phyloP scores from a whole-genome alignment of 2,329 filamentous ascomycete genomes.

The Penicillium polonicum region DNA sequence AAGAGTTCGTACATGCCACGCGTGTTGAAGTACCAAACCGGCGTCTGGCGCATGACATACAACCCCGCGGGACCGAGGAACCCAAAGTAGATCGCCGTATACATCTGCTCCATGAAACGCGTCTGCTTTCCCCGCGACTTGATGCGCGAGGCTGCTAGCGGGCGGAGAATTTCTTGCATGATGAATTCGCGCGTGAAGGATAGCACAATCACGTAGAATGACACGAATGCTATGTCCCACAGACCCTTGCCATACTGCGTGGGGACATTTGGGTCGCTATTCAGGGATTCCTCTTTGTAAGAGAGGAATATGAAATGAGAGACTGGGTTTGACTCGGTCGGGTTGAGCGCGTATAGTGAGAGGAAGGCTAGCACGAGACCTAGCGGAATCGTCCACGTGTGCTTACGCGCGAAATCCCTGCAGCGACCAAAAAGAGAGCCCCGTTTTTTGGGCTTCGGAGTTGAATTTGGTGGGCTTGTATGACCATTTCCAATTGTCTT shows the following conservation, averaged over 20 bases:
- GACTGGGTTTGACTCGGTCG: conserved; percentile 71
- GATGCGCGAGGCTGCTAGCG: conserved; percentile 69
- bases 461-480: not conserved
- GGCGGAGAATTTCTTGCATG: conserved; percentile 82
- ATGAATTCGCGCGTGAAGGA: conserved; percentile 90
- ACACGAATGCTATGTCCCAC: conserved; percentile 78
- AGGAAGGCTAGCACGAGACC: conserved; percentile 63
- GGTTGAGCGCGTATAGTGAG: conserved; percentile 68
- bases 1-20: conserved; percentile 81
- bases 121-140: conserved; percentile 70
- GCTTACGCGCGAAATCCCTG: conserved; percentile 36
- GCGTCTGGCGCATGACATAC: conserved; percentile 84
- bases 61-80: conserved; percentile 75
- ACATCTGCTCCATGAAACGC: conserved; percentile 91
- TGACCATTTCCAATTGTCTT: not conserved
- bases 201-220: conserved; percentile 81
- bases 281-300: conserved; percentile 61
- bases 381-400: conserved; percentile 68
- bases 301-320: conserved; percentile 82
- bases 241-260: conserved; percentile 80
- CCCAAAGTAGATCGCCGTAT: conserved; percentile 84
- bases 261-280: conserved; percentile 37
- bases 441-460: not conserved
- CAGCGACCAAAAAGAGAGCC: conserved; percentile 26
- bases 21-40: conserved; percentile 92